Evolutionary conservation across 177 flowering plant species (phyloP).

Genomic region (Telopea speciosissima): DNA sequence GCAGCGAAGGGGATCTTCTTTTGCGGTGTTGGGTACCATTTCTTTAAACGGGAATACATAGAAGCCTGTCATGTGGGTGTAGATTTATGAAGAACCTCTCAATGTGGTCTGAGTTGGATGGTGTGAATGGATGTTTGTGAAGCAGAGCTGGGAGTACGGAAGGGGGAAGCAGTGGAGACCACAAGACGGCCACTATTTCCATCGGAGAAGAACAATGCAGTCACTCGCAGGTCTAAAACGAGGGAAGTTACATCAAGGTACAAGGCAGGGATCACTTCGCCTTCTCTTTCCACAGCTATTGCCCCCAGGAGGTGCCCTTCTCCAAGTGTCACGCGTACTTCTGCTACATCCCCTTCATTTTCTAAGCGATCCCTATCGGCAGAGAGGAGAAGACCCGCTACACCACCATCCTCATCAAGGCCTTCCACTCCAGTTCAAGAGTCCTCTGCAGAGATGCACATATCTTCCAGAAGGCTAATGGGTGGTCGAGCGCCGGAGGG

Average conservation of each 20-base stretch:
- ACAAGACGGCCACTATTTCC: conserved; percentile 51
- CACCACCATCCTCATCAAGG: conserved; percentile 59
- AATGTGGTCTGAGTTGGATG: conserved; percentile 49
- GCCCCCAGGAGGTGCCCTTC: conserved; percentile 56
- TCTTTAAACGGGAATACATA: conserved; percentile 22
- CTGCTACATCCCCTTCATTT: conserved; percentile 25
- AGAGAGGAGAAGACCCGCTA: conserved; percentile 70
- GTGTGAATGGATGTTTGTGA: conserved; percentile 77
- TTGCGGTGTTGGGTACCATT: conserved; percentile 19
- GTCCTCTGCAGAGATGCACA: conserved; percentile 32
- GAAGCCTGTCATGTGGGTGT: conserved; percentile 21
- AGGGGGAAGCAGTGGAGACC: conserved; percentile 33
- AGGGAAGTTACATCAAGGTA: conserved; percentile 63
- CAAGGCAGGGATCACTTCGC: conserved; percentile 32
- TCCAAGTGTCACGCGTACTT: conserved; percentile 47
- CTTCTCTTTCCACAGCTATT: conserved; percentile 34
- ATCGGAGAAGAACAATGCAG: conserved; percentile 45
- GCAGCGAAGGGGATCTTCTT: background rate
- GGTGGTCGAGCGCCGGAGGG: conserved; percentile 47
- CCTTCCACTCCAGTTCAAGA: conserved; percentile 69
- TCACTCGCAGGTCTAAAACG: conserved; percentile 29
- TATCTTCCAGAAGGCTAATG: conserved; percentile 34
- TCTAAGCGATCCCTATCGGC: conserved; percentile 72
- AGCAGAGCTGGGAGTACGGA: conserved; percentile 33
- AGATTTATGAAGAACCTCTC: conserved; percentile 24